Conservation (phyloP, 371 early-diverging fungal species). For the Mucor piriformis region DNA sequence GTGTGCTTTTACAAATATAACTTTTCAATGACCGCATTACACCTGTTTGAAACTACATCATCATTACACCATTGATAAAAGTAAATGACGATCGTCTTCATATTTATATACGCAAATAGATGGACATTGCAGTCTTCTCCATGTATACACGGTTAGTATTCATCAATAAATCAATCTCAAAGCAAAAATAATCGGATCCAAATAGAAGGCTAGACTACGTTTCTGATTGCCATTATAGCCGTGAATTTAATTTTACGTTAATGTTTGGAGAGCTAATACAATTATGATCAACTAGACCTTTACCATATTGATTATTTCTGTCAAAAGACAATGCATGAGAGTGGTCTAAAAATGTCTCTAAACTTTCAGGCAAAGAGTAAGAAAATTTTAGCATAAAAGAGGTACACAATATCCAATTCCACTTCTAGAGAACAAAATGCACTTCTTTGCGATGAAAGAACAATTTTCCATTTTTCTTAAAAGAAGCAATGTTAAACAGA, state of each 20-base stretch:
- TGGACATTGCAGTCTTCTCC: too few species aligned
- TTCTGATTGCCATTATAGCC: neutral
- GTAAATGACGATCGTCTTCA: too few species aligned
- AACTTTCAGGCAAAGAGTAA: neutral
- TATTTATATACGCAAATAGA: too few species aligned
- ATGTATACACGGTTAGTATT: too few species aligned
- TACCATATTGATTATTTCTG: neutral
- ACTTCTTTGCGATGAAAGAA: slow-evolving; percentile 5
- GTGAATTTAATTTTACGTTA: slow-evolving; percentile 1
- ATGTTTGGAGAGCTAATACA: neutral
- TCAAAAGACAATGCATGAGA: slow-evolving; percentile 1
- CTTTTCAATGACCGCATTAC: too few species aligned
- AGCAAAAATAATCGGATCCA: neutral
- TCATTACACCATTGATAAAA: too few species aligned
- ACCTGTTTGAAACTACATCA: too few species aligned
- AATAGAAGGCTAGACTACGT: neutral
- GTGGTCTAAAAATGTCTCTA: neutral
- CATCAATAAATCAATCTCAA: slow-evolving; percentile 3
- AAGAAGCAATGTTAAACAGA: slow-evolving; percentile 9
- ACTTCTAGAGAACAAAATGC: slow-evolving; percentile 4
- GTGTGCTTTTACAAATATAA: too few species aligned
- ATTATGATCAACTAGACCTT: neutral
- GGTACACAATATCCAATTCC: neutral
- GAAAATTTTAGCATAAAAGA: slow-evolving; percentile 1
- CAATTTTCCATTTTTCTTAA: slow-evolving; percentile 5